Conservation (phyloP, 176 grass and related monocot species). For the Triticum turgidum region DNA sequence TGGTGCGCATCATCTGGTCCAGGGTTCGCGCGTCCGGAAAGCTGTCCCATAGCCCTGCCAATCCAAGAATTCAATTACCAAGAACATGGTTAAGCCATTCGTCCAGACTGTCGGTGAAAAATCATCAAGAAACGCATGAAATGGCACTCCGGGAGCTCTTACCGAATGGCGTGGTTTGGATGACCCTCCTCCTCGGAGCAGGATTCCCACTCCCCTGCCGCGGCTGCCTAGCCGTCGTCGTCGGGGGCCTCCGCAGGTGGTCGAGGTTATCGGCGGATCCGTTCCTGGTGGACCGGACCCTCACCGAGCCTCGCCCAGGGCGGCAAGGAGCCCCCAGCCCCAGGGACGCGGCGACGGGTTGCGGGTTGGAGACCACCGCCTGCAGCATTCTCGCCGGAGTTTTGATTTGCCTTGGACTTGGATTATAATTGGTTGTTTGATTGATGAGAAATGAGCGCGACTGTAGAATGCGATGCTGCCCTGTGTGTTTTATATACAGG, state of each 20-base stretch:
- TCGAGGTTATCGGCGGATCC: constrained; percentile 39
- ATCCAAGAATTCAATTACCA: too few species aligned
- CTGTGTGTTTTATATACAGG: constrained; percentile 1
- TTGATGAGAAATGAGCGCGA: background rate
- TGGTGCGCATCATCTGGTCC: constrained; percentile 61
- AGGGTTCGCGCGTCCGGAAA: constrained; percentile 55
- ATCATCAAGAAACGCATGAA: background rate
- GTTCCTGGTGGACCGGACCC: constrained; percentile 6
- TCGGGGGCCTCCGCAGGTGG: constrained; percentile 40
- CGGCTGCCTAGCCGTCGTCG: background rate
- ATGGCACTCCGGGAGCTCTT: background rate
- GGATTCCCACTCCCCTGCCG: background rate
- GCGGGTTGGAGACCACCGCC: constrained; percentile 19
- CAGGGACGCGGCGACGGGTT: background rate
- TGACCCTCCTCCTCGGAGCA: constrained; percentile 21
- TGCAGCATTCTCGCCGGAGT: constrained; percentile 21
- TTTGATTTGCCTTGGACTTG: background rate
- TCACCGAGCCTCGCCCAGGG: background rate
- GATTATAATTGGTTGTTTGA: background rate
- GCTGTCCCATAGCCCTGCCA: constrained; percentile 63
- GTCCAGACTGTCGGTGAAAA: background rate
- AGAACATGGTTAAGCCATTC: too few species aligned
- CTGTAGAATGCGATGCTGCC: background rate
- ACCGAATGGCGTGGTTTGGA: constrained; percentile 41
- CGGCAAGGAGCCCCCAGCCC: background rate